Conservation (phyloP, 2,329 filamentous ascomycete species). For the Apiospora aurea region DNA sequence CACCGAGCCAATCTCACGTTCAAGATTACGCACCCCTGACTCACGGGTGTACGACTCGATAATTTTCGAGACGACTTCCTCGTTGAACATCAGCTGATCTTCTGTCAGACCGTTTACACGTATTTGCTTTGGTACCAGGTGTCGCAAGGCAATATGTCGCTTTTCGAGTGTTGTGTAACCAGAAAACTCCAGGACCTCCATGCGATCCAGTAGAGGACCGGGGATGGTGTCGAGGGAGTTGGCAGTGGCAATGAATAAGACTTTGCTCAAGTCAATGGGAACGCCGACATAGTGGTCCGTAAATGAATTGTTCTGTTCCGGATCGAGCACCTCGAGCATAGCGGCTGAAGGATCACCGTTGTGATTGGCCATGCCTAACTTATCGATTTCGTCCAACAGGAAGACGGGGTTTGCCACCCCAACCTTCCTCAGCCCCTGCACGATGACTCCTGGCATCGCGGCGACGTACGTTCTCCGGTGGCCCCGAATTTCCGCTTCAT, state of each 20-base stretch:
- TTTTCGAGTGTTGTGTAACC: conserved; percentile 98
- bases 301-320: conserved; percentile 95
- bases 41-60: conserved; percentile 97
- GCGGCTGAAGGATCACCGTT: conserved; percentile 96
- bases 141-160: conserved; percentile 88
- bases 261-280: conserved; percentile 93
- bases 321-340: conserved; percentile 97
- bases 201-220: conserved; percentile 89
- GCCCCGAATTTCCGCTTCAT: conserved; percentile 96
- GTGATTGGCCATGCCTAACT: conserved; percentile 88
- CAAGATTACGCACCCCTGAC: conserved; percentile 92
- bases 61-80: conserved; percentile 90
- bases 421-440: conserved; percentile 93
- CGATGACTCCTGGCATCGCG: conserved; percentile 96
- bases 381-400: conserved; percentile 97
- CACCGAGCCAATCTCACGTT: conserved; percentile 93
- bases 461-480: conserved; percentile 96
- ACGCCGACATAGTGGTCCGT: conserved; percentile 96
- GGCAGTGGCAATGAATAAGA: conserved; percentile 96
- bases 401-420: conserved; percentile 96
- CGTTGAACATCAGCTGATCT: conserved; percentile 77
- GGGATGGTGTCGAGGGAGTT: conserved; percentile 96
- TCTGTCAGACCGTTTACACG: conserved; percentile 83
- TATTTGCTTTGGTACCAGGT: conserved; percentile 96
- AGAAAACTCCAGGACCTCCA: conserved; percentile 93